Conservation (phyloP, 352 stramenopile species). For the Globisporangium cederbergense region DNA sequence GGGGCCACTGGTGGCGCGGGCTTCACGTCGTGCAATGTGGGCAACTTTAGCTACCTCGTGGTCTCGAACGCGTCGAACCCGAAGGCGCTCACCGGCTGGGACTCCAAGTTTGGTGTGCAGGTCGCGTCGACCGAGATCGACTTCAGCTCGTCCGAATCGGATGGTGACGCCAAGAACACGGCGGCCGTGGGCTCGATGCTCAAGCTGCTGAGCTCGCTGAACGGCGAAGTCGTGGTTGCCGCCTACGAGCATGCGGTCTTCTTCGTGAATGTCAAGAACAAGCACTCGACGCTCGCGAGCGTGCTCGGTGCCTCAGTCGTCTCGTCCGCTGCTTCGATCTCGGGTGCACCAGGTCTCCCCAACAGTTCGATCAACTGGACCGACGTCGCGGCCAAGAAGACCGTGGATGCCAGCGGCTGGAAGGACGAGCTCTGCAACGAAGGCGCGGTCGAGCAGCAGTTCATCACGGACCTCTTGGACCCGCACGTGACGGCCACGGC, state of each 20-base stretch:
- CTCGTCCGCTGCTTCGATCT: background rate
- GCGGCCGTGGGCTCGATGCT: slow-evolving; percentile 38
- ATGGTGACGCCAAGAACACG: slow-evolving; percentile 19
- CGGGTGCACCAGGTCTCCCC: slow-evolving; percentile 29
- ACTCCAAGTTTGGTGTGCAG: slow-evolving; percentile 72
- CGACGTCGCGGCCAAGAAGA: slow-evolving; percentile 29
- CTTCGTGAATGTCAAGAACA: slow-evolving; percentile 65
- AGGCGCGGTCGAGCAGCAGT: slow-evolving; percentile 45
- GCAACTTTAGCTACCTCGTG: slow-evolving; percentile 57
- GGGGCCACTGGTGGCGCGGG: slow-evolving; percentile 1
- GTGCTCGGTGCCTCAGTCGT: slow-evolving; percentile 49
- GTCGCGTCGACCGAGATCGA: slow-evolving; percentile 52
- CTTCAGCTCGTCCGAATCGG: slow-evolving; percentile 20
- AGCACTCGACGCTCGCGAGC: slow-evolving; percentile 65
- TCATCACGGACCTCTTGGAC: slow-evolving; percentile 51
- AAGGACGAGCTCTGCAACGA: slow-evolving; percentile 44
- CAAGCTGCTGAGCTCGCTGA: slow-evolving; percentile 42
- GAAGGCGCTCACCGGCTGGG: slow-evolving; percentile 51
- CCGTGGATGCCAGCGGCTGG: slow-evolving; percentile 27
- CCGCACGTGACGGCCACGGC: slow-evolving; percentile 32
- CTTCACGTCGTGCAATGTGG: slow-evolving; percentile 40
- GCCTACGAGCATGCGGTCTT: slow-evolving; percentile 64
- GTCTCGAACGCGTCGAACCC: slow-evolving; percentile 32
- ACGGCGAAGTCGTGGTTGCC: slow-evolving; percentile 59
- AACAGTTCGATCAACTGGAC: slow-evolving; percentile 46